phyloP scores from a whole-genome alignment of 2,329 filamentous ascomycete genomes.

The Cadophora luteo-olivacea region DNA sequence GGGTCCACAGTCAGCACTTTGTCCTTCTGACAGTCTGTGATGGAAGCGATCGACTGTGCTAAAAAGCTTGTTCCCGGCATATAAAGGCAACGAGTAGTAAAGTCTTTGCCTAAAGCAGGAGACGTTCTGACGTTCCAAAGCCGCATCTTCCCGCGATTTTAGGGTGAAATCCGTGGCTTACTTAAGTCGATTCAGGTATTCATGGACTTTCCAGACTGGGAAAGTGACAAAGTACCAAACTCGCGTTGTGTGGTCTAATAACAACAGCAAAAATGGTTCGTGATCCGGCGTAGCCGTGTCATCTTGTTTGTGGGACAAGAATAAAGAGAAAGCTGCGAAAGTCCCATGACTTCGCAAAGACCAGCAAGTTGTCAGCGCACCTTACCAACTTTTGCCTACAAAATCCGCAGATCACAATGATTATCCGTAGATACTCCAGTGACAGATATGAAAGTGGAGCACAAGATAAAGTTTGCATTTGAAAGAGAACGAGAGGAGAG shows the following conservation, averaged over 20 bases:
- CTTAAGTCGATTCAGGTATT: background rate
- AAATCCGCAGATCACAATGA: background rate
- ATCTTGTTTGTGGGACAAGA: background rate
- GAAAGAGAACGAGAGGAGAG: background rate
- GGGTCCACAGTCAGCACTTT: slow-evolving; percentile 8
- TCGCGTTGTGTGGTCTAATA: background rate
- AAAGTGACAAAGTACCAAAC: background rate
- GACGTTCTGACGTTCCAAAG: background rate
- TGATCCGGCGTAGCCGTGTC: background rate
- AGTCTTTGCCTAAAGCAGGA: background rate
- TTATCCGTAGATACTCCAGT: background rate
- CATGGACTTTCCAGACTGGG: background rate
- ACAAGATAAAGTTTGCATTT: background rate
- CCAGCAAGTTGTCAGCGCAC: background rate
- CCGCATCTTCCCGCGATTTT: background rate
- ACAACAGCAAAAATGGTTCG: background rate
- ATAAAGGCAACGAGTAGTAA: no score
- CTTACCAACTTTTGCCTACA: background rate
- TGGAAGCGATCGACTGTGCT: background rate
- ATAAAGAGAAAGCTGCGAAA: background rate
- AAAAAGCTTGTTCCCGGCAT: slow-evolving; percentile 10
- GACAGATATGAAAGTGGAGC: background rate
- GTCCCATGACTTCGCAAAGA: background rate
- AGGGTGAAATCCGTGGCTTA: background rate
- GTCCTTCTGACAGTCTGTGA: background rate